Base-by-base conservation (phyloP, 169 alveolate species). In the Miamiensis avidus region DNA sequence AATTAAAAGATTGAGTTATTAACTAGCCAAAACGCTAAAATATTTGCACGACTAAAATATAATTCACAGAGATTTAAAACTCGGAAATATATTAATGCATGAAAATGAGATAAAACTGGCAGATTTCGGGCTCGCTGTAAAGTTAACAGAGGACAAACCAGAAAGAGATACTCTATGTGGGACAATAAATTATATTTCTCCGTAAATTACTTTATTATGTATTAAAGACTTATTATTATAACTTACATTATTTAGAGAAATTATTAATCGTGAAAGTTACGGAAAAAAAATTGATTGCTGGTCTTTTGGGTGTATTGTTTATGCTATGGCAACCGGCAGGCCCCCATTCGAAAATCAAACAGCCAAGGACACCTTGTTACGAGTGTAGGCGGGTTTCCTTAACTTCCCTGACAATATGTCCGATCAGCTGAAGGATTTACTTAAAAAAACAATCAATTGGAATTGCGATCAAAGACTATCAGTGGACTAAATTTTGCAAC, bases 311-410 rank as follows among this genome's bases (percentile, higher is more conserved):
- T 92, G 95, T 75, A 89, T 93, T 72, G 83, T 94, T 30, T 93
- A 89, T 86, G 93, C 97, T 0, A 85, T 95, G 75, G 83, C 89
- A 0, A 92, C 88, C 26, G 97, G 97, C 0, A 84, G 87, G 31
- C 96, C 96, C 11, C 97, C 97, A 6, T 95, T 95, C 90, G 96
- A 94, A 88, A 89, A 92, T 34, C 89, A 89, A 27, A 89, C 82
- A 81, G 89, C 91, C 27, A 81, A 91, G 74, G 91, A 89, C 16
- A 95, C 97, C 11, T 83, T 93, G n/a, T 76, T 83, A 33, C 93
- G 83, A 82, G 87, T 93, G 0, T 83, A 90, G 82, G 74, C 34
- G 25, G 91, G 90, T 27, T 79, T 82, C 1, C 89, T 77, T 78
- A 79, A 77, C 15, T 76, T 93, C 15, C 93, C 95, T 29, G 85